Base-by-base conservation (phyloP, 257 asterid species). In the Anisodus tanguticus region DNA sequence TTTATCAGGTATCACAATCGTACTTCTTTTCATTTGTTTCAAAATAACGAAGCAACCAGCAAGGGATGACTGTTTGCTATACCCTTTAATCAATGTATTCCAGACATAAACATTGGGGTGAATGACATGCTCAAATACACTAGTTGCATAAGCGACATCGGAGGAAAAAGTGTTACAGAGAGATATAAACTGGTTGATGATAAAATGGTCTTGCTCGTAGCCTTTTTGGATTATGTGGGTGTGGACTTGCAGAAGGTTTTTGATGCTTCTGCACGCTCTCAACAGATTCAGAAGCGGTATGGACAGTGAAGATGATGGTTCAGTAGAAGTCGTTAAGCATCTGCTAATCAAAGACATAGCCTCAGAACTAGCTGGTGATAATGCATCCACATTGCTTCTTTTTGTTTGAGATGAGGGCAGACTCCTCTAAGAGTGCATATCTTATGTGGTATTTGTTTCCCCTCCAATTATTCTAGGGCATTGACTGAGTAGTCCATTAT, bases 61-160 rank as follows among this genome's bases (percentile, higher is more conserved):
- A 60, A 91, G 82, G 39, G 88, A 82, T 53, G 88, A 89, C 12
- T 62, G 80, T 76, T 89, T 85, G 81, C 92, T 91, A 15, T 88
- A 91, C 35, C 86, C 86, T 82, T 91, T 91, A 37, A 94, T 66
- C 86, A 93, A 77, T 54, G 87, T 91, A 84, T 93, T 94, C 94
- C 95, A 94, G 22, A 94, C 89, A 79, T 89, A 91, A 37, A 86
- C 86, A 62, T 92, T 92, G 17, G 98, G 98, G 72, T 66, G 60
- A 55, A 4, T 10, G 43, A 93, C 91, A 62, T 86, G 82, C 78
- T 91, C 82, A 86, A 94, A 94, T 37, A 92, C 79, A 70, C 88
- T 45, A 53, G 91, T 89, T 31, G 89, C 84, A 88, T 93, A 94
- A 3, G 87, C 66, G 8, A 87, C 37, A 83, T 82, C 82, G 71